These are phyloP conservation scores for Solanum bulbocastanum DNA, from an alignment of 257 asterid species.

Conservation along the genomic window DNA sequence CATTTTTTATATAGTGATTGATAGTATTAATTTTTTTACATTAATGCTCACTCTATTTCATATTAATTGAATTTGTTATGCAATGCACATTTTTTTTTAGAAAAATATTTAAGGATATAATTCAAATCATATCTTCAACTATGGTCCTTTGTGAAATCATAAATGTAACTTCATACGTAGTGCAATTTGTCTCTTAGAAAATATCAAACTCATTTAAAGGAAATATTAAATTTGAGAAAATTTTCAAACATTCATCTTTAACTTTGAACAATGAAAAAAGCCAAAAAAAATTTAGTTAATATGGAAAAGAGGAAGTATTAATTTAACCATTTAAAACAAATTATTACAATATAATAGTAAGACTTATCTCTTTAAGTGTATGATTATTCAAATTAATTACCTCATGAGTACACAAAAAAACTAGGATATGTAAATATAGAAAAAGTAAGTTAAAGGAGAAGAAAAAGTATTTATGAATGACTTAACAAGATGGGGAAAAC, in stretches of 20 bases:
- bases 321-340: background rate
- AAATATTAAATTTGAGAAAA: no score
- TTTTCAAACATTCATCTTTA: no score
- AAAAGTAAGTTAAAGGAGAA: background rate
- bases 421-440: background rate
- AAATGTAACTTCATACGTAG: no score
- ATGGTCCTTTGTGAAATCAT: no score
- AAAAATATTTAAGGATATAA: no score
- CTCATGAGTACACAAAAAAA: background rate
- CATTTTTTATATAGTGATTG: background rate
- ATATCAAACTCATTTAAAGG: no score
- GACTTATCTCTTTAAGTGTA: background rate
- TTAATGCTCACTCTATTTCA: background rate
- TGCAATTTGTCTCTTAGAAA: no score
- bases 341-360: background rate
- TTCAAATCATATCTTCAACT: no score
- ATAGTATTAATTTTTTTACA: background rate
- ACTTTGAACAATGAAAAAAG: no score
- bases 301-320: background rate
- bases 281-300: no score
- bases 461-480: constrained; percentile 5
- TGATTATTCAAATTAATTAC: background rate
- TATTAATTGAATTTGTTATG: no score
- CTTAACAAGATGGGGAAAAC: background rate
- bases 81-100: no score